Base-by-base conservation (phyloP, 345 rosid genomes). In the Dovyalis caffra region DNA sequence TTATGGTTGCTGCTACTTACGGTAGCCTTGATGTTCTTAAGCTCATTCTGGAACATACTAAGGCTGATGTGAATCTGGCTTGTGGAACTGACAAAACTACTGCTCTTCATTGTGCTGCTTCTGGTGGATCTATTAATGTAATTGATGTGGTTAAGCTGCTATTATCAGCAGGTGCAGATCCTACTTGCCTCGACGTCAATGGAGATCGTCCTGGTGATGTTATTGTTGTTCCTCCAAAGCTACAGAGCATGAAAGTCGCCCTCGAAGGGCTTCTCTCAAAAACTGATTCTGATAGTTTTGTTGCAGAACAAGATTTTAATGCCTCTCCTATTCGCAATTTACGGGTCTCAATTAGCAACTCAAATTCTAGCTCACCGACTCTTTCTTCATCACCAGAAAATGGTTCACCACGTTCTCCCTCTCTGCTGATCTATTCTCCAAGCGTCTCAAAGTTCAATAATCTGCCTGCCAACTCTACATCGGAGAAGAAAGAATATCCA, bases 31-130 rank as follows among this genome's bases (percentile, higher is more conserved):
- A 82, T 75, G 85, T 79, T 53, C 37, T 86, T 38, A 80, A 83
- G 80, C 71, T 82, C 49, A 76, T 86, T 60, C 71, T 86, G 11
- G 14, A 70, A 29, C 65, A 53, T 33, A 66, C 77, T 5, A 38
- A 23, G 32, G 86, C 74, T 51, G 83, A 86, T 66, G 85, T 84
- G 31, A 86, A 82, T 72, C 76, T 66, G 15, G 58, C 85, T 4
- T 88, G 93, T 26, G 95, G 88, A 49, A 23, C 40, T 12, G 91
- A 88, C 28, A 84, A 82, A 69, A 85, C 86, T 28, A 89, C 91
- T 20, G 90, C 95, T 2, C 91, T 90, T 60, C 93, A 90, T 37
- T 89, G 91, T 68, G 90, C 90, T 74, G 89, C 95, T 33, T 86
- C 93, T 62, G 89, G 93, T 71, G 95, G 86, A 60, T 88, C 90